phyloP scores from a whole-genome alignment of 2,329 filamentous ascomycete species.

The Byssoonygena ceratinophila region DNA sequence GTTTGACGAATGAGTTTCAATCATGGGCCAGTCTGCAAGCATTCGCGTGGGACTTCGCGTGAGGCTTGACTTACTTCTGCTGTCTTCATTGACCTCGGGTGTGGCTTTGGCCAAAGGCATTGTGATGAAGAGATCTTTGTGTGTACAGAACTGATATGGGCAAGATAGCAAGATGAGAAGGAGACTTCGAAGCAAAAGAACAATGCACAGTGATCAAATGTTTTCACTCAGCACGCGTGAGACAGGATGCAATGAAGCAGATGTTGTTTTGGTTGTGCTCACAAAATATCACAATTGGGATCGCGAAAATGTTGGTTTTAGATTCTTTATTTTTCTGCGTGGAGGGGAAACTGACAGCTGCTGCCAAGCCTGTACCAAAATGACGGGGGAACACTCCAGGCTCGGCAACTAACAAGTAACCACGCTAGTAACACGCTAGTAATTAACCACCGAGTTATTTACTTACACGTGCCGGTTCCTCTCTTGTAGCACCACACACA shows the following conservation, averaged over 20 bases:
- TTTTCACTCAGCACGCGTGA: neutral
- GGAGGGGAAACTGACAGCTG: neutral
- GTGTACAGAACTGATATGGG: neutral
- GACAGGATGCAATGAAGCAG: neutral
- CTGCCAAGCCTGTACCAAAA: too few species aligned
- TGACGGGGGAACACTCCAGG: too few species aligned
- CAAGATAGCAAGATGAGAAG: neutral
- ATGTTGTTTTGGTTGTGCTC: too few species aligned
- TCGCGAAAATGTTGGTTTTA: neutral
- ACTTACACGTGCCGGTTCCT: too few species aligned
- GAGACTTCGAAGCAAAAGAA: neutral
- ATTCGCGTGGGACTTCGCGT: too few species aligned
- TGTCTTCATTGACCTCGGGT: constrained; percentile 37
- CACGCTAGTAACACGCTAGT: too few species aligned
- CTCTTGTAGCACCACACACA: too few species aligned
- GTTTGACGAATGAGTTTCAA: constrained; percentile 10
- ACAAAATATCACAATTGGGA: too few species aligned
- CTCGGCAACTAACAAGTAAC: too few species aligned
- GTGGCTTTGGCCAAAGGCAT: constrained; percentile 35
- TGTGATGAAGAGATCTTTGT: neutral
- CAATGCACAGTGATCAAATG: neutral
- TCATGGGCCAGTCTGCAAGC: neutral
- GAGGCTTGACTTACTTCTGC: constrained; percentile 30
- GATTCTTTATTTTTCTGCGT: neutral
- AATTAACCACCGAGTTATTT: neutral